These are phyloP conservation scores for Conringia planisiliqua DNA, from an alignment of 345 rosid species.

Conservation along the genomic window DNA sequence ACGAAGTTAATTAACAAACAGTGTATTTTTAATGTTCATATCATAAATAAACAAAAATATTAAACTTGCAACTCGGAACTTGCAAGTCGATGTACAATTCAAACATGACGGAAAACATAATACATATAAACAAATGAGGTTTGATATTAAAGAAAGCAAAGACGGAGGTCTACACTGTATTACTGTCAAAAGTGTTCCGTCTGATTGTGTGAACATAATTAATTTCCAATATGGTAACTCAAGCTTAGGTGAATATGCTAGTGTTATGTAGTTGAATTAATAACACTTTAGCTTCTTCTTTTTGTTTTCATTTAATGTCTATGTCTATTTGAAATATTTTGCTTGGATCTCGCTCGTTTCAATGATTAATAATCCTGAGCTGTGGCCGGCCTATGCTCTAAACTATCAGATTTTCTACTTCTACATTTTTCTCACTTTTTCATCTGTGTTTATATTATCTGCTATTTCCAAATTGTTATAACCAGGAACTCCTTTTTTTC, in stretches of 20 bases:
- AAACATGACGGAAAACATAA: slow-evolving; percentile 20
- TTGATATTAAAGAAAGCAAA: neutral
- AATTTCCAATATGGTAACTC: neutral
- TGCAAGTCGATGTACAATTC: slow-evolving; percentile 17
- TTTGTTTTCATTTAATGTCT: neutral
- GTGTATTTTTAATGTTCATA: neutral
- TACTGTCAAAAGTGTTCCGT: neutral
- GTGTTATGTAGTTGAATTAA: neutral
- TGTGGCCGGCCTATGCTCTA: neutral
- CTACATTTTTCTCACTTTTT: neutral
- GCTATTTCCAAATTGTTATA: too few relatives aligned
- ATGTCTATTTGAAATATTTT: neutral
- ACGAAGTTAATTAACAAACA: neutral
- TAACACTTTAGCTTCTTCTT: too few relatives aligned
- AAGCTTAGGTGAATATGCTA: neutral
- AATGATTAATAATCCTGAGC: neutral
- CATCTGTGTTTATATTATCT: too few relatives aligned
- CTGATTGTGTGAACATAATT: neutral
- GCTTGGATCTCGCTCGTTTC: neutral
- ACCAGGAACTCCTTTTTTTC: too few relatives aligned
- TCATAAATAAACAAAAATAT: neutral
- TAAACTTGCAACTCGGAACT: neutral
- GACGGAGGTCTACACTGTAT: neutral
- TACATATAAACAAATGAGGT: neutral
- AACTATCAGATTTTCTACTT: neutral